These are phyloP conservation scores for Microstegium vimineum DNA, from an alignment of 176 grass and related monocot species.

Conservation along the genomic window DNA sequence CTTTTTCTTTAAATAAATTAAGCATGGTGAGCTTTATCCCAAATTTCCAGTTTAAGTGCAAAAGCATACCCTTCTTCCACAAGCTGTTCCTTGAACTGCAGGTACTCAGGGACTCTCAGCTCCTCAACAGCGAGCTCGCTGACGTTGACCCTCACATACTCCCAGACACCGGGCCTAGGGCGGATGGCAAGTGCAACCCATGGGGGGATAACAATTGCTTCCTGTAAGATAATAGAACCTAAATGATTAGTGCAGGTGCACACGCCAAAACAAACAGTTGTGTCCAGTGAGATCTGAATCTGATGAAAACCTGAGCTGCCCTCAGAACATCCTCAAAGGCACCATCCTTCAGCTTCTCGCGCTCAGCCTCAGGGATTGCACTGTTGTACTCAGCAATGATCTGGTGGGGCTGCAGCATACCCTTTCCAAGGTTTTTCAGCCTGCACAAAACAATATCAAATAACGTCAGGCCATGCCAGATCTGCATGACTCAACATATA, in stretches of 20 bases:
- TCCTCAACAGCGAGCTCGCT: constrained; percentile 88
- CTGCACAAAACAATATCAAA: constrained; percentile 23
- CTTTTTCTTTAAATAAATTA: neutral
- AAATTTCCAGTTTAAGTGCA: neutral
- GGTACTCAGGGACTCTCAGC: constrained; percentile 86
- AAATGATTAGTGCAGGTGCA: neutral
- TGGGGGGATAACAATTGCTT: constrained; percentile 81
- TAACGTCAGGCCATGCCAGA: neutral
- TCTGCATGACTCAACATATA: neutral
- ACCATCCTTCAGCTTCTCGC: constrained; percentile 87
- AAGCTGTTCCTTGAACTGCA: constrained; percentile 99
- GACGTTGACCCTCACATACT: constrained; percentile 78
- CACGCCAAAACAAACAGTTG: neutral
- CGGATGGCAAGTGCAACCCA: constrained; percentile 93
- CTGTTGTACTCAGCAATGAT: constrained; percentile 77
- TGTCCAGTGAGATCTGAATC: neutral
- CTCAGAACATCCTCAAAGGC: constrained; percentile 93
- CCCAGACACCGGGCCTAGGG: constrained; percentile 94
- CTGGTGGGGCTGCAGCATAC: constrained; percentile 94
- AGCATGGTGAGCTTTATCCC: neutral
- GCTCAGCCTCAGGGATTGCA: constrained; percentile 69
- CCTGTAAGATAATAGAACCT: constrained; percentile 30
- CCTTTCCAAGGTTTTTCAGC: constrained; percentile 82
- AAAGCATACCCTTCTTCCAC: constrained; percentile 64
- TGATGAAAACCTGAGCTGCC: constrained; percentile 63